Evolutionary conservation across 2,329 filamentous ascomycete species (phyloP).

Genomic region (Pezicula rhizophila): DNA sequence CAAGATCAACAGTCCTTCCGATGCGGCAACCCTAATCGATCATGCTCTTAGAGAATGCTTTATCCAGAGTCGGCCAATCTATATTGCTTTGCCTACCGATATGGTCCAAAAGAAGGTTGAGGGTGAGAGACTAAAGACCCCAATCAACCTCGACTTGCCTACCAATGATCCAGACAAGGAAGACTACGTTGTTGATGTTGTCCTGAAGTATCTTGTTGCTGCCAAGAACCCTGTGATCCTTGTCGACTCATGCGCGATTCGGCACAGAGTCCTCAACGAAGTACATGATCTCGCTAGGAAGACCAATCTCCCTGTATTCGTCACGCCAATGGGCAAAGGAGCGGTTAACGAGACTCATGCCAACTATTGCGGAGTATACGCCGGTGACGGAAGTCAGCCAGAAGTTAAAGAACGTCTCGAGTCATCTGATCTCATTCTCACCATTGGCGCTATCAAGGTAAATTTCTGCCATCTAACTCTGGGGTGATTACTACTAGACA

Average conservation of each 20-base stretch:
- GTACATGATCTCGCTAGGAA: conserved; percentile 67
- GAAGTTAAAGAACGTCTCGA: conserved; percentile 61
- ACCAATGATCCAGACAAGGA: conserved; percentile 66
- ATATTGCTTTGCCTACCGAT: conserved; percentile 77
- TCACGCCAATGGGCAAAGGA: conserved; percentile 87
- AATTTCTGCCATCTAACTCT: conserved; percentile 10
- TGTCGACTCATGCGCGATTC: conserved; percentile 76
- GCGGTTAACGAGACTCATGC: conserved; percentile 69
- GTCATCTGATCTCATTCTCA: conserved; percentile 63
- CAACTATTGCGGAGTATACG: conserved; percentile 81
- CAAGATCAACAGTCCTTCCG: conserved; percentile 62
- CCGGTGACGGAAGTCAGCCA: conserved; percentile 66
- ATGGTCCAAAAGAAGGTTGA: conserved; percentile 73
- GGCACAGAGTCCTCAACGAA: conserved; percentile 67
- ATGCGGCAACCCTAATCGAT: conserved; percentile 72
- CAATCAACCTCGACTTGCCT: conserved; percentile 60
- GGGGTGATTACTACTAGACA: neutral
- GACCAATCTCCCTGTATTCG: conserved; percentile 72
- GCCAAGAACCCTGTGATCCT: conserved; percentile 74
- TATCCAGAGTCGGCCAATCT: conserved; percentile 70
- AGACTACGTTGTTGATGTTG: conserved; percentile 74
- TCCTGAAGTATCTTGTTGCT: conserved; percentile 65
- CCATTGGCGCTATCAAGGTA: conserved; percentile 56
- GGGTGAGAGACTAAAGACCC: conserved; percentile 62
- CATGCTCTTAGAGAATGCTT: conserved; percentile 70